These are phyloP conservation scores for Ascochyta viciae-villosae DNA, from an alignment of 2,329 filamentous ascomycete genomes.

Conservation along the genomic window DNA sequence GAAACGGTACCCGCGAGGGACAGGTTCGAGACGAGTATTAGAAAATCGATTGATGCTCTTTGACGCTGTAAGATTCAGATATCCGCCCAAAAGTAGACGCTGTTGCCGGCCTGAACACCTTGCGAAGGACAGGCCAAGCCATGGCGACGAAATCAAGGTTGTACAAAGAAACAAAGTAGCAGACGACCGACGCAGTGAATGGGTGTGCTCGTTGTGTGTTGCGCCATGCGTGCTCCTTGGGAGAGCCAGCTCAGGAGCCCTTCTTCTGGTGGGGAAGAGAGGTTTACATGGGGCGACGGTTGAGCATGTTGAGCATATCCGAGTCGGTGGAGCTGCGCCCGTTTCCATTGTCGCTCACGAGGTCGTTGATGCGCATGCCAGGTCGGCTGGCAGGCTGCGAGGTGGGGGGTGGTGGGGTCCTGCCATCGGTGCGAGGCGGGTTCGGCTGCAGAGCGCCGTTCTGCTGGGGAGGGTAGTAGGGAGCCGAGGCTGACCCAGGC, in stretches of 20 bases:
- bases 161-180: constrained; percentile 30
- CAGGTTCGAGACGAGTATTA: constrained; percentile 19
- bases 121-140: constrained; percentile 21
- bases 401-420: constrained; percentile 49
- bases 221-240: constrained; percentile 28
- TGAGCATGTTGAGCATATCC: constrained; percentile 54
- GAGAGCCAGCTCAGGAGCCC: constrained; percentile 42
- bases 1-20: constrained; percentile 19
- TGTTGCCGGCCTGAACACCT: constrained; percentile 26
- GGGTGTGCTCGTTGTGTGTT: constrained; percentile 17
- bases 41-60: constrained; percentile 28
- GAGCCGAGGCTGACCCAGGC: constrained; percentile 39
- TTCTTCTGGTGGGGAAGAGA: constrained; percentile 9
- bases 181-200: neutral
- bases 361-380: constrained; percentile 53
- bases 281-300: constrained; percentile 47
- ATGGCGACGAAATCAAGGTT: constrained; percentile 26
- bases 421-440: constrained; percentile 48
- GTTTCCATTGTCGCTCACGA: constrained; percentile 48
- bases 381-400: constrained; percentile 42
- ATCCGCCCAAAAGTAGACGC: constrained; percentile 32
- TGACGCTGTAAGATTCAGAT: constrained; percentile 31
- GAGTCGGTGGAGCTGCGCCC: constrained; percentile 52
- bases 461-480: constrained; percentile 44
- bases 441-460: constrained; percentile 43